Conservation (phyloP, 148 eudicot species). For the Rhododendron mucronatum region DNA sequence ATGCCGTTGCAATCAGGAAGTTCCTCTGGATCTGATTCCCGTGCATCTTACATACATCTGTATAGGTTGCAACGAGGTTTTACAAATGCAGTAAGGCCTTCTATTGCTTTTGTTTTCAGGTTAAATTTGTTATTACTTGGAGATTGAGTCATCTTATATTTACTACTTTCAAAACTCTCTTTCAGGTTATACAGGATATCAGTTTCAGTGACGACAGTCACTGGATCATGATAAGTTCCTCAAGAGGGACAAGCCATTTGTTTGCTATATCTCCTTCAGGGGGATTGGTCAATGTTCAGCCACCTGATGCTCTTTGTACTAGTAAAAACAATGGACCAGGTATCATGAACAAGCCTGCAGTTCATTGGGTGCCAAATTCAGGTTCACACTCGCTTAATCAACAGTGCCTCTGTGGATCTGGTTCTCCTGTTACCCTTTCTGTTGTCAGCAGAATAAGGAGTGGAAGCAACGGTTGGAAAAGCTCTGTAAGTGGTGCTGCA, state of each 20-base stretch:
- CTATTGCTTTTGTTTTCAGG: not conserved
- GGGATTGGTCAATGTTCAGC: conserved; percentile 42
- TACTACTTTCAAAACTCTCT: not conserved
- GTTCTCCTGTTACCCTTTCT: conserved; percentile 58
- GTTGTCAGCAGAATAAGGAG: conserved; percentile 67
- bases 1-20: conserved; percentile 38
- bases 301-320: conserved; percentile 27
- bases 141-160: not conserved
- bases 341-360: conserved; percentile 21
- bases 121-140: conserved; percentile 1
- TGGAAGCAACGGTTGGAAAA: conserved; percentile 64
- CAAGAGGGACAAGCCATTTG: conserved; percentile 80
- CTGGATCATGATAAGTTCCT: conserved; percentile 77
- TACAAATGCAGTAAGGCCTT: conserved; percentile 68
- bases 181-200: conserved; percentile 83
- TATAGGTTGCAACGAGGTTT: conserved; percentile 87
- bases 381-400: conserved; percentile 30
- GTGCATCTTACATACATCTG: conserved; percentile 57
- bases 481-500: conserved; percentile 61
- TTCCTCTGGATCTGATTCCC: conserved; percentile 36
- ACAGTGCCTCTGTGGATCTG: conserved; percentile 28
- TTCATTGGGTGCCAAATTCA: conserved; percentile 30
- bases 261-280: conserved; percentile 79
- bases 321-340: conserved; percentile 21
- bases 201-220: conserved; percentile 74